A percentile compares a stretch with the other conserved stretches of the same genome.
phyloP scores from a whole-genome alignment of 345 rosid species.

The Pelargonium nanum region DNA sequence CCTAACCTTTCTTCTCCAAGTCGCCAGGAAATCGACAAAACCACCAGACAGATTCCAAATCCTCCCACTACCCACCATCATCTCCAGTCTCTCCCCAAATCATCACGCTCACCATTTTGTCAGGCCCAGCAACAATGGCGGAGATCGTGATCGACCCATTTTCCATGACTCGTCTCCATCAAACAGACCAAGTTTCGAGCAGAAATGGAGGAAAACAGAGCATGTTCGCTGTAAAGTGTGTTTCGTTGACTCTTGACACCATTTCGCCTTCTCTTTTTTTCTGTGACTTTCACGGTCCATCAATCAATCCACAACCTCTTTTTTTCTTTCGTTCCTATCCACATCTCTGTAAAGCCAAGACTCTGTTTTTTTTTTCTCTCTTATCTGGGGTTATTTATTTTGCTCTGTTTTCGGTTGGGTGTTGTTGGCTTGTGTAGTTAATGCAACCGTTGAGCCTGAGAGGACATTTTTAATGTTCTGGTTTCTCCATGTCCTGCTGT shows the following conservation, averaged over 20 bases:
- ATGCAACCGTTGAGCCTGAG: not conserved
- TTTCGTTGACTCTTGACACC: slow-evolving; percentile 2
- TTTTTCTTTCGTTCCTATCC: slow-evolving; percentile 2
- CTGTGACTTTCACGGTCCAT: slow-evolving; percentile 21
- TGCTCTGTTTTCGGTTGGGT: slow-evolving; percentile 4
- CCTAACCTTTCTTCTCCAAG: not conserved
- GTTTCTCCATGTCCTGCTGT: not conserved
- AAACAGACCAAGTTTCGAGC: not conserved
- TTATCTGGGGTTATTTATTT: slow-evolving; percentile 5
- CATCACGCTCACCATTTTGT: slow-evolving; percentile 10
- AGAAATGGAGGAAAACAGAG: not conserved
- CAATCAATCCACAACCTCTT: slow-evolving; percentile 10
- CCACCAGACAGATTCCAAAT: not conserved
- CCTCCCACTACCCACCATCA: not conserved
- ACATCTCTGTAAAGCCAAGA: slow-evolving; percentile 9
- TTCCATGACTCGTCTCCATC: slow-evolving; percentile 19
- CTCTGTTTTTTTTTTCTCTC: slow-evolving; percentile 7
- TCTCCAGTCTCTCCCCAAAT: not conserved
- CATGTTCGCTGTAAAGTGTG: not conserved
- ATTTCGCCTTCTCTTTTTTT: not conserved
- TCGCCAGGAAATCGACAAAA: not conserved
- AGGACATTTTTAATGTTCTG: not conserved
- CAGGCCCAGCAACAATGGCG: slow-evolving; percentile 18
- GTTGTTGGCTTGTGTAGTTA: not conserved
- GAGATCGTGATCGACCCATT: slow-evolving; percentile 20